phyloP scores from a whole-genome alignment of 495 filamentous ascomycete species.

The Tirmania nivea region DNA sequence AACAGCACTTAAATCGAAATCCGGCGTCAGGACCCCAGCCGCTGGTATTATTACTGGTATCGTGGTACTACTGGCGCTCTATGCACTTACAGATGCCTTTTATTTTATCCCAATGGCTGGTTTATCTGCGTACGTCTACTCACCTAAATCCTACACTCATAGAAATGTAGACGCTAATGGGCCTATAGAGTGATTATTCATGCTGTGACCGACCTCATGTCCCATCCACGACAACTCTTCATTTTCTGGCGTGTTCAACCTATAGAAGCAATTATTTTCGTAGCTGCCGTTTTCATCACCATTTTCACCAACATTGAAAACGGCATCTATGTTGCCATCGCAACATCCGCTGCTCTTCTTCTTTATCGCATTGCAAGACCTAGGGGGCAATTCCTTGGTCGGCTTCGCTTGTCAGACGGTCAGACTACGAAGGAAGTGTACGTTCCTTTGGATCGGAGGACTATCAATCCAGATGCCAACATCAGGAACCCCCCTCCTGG shows the following conservation, averaged over 20 bases:
- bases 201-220: constrained; percentile 30
- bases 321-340: constrained; percentile 30
- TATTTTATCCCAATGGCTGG: constrained; percentile 28
- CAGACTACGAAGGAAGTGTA: constrained; percentile 21
- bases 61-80: constrained; percentile 30
- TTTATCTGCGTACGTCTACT: constrained; percentile 17
- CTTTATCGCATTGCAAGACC: constrained; percentile 27
- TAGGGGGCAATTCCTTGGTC: constrained; percentile 24
- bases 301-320: constrained; percentile 32
- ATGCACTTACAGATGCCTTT: constrained; percentile 31
- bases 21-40: constrained; percentile 31
- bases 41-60: constrained; percentile 31
- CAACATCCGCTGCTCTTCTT: constrained; percentile 24
- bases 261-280: constrained; percentile 30
- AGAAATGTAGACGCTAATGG: too few relatives aligned
- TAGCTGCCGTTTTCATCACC: constrained; percentile 30
- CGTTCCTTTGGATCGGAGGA: constrained; percentile 25
- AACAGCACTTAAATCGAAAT: constrained; percentile 30
- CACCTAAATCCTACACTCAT: not conserved
- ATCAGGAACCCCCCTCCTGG: constrained; percentile 26
- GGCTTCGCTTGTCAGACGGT: constrained; percentile 10
- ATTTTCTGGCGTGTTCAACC: constrained; percentile 32
- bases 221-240: constrained; percentile 26
- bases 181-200: constrained; percentile 26
- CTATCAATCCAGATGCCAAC: constrained; percentile 24